A percentile compares a stretch with the other conserved stretches of the same genome.
These are phyloP conservation scores for Talaromyces trachyspermus DNA, from an alignment of 495 filamentous ascomycete species.

Conservation along the genomic window DNA sequence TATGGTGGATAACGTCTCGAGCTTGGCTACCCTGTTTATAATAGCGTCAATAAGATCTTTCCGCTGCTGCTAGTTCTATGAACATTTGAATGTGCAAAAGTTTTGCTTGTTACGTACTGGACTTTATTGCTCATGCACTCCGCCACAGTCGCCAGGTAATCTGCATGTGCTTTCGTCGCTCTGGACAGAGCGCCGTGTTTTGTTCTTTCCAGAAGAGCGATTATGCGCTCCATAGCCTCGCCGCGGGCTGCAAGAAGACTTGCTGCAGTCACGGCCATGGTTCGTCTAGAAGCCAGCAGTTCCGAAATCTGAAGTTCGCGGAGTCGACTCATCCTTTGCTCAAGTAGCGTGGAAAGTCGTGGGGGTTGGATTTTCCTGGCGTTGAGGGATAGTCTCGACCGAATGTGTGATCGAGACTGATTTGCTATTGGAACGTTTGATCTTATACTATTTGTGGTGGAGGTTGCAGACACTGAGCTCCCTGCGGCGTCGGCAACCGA, in stretches of 20 bases:
- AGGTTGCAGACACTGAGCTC: background rate
- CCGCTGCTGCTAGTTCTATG: no score
- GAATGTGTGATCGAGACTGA: constrained; percentile 19
- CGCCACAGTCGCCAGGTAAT: constrained; percentile 54
- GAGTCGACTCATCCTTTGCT: constrained; percentile 19
- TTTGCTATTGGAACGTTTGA: background rate
- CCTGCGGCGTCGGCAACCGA: constrained; percentile 17
- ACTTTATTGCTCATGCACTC: constrained; percentile 45
- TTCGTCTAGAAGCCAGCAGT: constrained; percentile 24
- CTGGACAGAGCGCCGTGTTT: constrained; percentile 63
- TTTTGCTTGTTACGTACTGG: no score
- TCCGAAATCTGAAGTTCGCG: constrained; percentile 25
- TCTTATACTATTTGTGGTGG: background rate
- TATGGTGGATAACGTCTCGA: constrained; percentile 34
- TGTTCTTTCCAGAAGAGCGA: constrained; percentile 43
- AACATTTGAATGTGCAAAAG: no score
- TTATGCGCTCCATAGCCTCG: constrained; percentile 30
- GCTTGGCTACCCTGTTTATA: constrained; percentile 28
- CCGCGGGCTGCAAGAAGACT: constrained; percentile 26
- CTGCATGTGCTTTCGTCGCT: constrained; percentile 43
- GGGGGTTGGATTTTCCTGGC: constrained; percentile 19
- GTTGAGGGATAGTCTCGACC: background rate
- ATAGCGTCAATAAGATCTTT: constrained; percentile 1
- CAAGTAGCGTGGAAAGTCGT: constrained; percentile 21
- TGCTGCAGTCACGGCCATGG: constrained; percentile 33